These are phyloP conservation scores for Dactylellina drechsleri DNA, from an alignment of 2,329 filamentous ascomycete genomes.

Conservation along the genomic window DNA sequence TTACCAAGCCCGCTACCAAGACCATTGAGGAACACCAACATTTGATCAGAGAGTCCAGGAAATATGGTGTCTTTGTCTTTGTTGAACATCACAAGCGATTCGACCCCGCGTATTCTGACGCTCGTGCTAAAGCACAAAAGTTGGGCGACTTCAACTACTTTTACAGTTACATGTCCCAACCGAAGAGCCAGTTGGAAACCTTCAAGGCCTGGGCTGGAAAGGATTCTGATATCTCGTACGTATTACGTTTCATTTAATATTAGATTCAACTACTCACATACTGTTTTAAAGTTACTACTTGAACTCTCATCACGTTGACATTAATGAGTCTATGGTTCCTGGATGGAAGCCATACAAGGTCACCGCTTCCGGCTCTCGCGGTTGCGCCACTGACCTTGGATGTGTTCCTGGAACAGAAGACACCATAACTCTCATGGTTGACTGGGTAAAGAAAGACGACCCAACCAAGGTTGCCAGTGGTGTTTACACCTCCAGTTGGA, in stretches of 20 bases:
- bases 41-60: constrained; percentile 76
- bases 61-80: constrained; percentile 86
- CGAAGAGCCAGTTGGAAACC: constrained; percentile 88
- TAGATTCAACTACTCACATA: not conserved
- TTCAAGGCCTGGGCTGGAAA: constrained; percentile 94
- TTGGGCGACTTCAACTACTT: constrained; percentile 98
- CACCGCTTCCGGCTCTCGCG: constrained; percentile 79
- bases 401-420: constrained; percentile 86
- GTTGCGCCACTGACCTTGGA: constrained; percentile 79
- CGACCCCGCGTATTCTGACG: constrained; percentile 91
- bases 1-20: constrained; percentile 94
- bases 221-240: constrained; percentile 78
- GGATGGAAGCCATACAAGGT: constrained; percentile 82
- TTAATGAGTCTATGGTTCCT: constrained; percentile 90
- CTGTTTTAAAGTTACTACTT: constrained; percentile 78
- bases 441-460: constrained; percentile 81
- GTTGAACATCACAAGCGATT: constrained; percentile 97
- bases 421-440: constrained; percentile 88
- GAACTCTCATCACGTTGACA: constrained; percentile 92
- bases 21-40: constrained; percentile 80
- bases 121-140: constrained; percentile 76
- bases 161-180: constrained; percentile 95
- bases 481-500: constrained; percentile 95
- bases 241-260: not conserved
- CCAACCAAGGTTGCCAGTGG: constrained; percentile 79